Percentiles rank a stretch among this genome's conserved stretches.
These are phyloP conservation scores for Hortiboletus campestris DNA, from an alignment of 768 basidiomycete species.

Conservation along the genomic window DNA sequence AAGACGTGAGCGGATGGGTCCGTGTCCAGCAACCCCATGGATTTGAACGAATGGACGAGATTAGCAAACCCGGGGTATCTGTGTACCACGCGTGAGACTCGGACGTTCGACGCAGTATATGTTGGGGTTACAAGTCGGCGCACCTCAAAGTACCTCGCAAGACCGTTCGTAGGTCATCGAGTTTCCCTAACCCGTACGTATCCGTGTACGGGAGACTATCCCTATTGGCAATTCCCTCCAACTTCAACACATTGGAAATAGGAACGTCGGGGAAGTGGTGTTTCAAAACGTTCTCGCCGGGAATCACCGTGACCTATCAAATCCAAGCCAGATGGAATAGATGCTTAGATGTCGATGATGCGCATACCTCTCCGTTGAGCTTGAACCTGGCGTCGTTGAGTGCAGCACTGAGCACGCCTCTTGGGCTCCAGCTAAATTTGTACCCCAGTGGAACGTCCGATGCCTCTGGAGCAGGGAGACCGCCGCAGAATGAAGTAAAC, in stretches of 20 bases:
- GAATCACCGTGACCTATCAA: conserved; percentile 45
- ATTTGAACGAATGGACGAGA: conserved; percentile 70
- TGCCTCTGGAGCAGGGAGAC: conserved; percentile 73
- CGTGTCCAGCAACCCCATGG: conserved; percentile 64
- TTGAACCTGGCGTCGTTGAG: conserved; percentile 69
- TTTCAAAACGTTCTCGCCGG: conserved; percentile 52
- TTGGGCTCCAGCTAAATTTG: conserved; percentile 92
- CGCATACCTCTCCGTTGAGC: conserved; percentile 52
- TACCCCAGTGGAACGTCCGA: conserved; percentile 72
- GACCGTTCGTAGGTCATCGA: conserved; percentile 54
- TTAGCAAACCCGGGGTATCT: conserved; percentile 84
- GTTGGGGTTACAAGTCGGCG: neutral
- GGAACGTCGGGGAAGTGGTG: conserved; percentile 66
- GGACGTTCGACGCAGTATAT: fast-evolving
- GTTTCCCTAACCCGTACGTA: conserved; percentile 55
- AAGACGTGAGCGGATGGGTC: conserved; percentile 15
- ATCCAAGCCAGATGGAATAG: neutral
- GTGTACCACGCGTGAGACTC: neutral
- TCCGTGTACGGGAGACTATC: conserved; percentile 71
- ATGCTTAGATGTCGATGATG: neutral
- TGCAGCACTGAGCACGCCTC: conserved; percentile 81
- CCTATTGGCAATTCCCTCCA: conserved; percentile 88
- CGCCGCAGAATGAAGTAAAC: conserved; percentile 92
- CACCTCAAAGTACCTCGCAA: conserved; percentile 85
- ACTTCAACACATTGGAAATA: conserved; percentile 53